phyloP scores from a whole-genome alignment of 2,329 filamentous ascomycete species.

The Zymoseptoria ardabiliae region DNA sequence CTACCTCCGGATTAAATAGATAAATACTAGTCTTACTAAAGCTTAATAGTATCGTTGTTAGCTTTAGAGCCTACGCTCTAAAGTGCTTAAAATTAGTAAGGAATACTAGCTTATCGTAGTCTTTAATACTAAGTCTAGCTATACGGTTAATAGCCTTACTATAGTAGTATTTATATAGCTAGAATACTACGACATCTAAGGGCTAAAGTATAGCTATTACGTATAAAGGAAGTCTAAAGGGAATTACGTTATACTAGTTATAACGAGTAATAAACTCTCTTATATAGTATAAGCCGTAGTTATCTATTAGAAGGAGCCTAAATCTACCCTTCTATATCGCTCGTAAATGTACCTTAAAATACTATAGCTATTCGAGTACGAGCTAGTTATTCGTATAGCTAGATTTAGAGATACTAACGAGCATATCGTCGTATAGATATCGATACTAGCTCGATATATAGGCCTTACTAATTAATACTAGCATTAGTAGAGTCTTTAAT shows the following conservation, averaged over 20 bases:
- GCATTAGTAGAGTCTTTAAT: neutral
- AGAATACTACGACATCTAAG: slow-evolving; percentile 12
- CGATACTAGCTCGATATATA: neutral
- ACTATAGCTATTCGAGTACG: slow-evolving; percentile 3
- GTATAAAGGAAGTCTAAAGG: slow-evolving; percentile 6
- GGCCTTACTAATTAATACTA: neutral
- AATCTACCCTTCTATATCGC: neutral
- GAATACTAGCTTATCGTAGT: slow-evolving; percentile 11
- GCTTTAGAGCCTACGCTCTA: slow-evolving; percentile 1
- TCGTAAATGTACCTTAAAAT: slow-evolving; percentile 6
- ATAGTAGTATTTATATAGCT: slow-evolving; percentile 18
- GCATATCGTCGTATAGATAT: neutral
- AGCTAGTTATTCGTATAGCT: slow-evolving; percentile 9
- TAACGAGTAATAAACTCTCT: slow-evolving; percentile 7
- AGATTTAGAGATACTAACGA: slow-evolving; percentile 1
- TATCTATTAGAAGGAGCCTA: slow-evolving; percentile 6
- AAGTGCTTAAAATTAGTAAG: neutral
- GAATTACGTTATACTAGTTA: slow-evolving; percentile 4
- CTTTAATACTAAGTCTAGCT: slow-evolving; percentile 4
- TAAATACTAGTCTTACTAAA: slow-evolving; percentile 7
- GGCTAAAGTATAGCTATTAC: slow-evolving; percentile 6
- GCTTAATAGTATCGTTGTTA: slow-evolving; percentile 6
- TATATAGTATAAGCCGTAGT: slow-evolving; percentile 4
- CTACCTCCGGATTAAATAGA: slow-evolving; percentile 1
- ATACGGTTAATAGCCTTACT: slow-evolving; percentile 8